Evolutionary conservation across 2,329 filamentous ascomycete species (phyloP), one percentile per base, ranked within the genome.

Genomic region (Orbilia javanica): DNA sequence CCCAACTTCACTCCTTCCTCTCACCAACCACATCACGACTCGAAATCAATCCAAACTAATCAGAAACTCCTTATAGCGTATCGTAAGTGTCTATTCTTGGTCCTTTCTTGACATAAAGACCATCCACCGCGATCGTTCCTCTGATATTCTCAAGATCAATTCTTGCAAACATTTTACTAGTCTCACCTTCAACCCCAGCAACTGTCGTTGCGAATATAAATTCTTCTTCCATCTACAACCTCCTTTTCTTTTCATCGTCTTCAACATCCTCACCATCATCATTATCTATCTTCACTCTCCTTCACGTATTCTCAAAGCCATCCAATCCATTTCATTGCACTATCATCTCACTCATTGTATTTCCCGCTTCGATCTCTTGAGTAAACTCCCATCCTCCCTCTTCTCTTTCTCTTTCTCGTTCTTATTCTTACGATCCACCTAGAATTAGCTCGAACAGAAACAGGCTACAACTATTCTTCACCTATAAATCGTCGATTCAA

Each of bases 181-280:
- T 11, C 18, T 15, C 20, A 15, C 18, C 3, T 20, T 65, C 46
- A n/a, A 52, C 11, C 34, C 46, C 22, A 20, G 18, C 27, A 39
- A 13, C 13, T 36, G n/a, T 46, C 46, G 44, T 52, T 50, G 18
- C 63, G n/a, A 34, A n/a, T 31, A 31, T 64, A 64, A 46, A 39
- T 2, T 46, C 48, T 31, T 67, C 18, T 13, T 25, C 20, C 63
- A 31, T 11, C 18, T n/a, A 4, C 29, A 46, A 50, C 27, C 63
- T 18, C 31, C 46, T 31, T 42, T 66, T 29, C n/a, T n/a, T n/a
- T n/a, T n/a, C n/a, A n/a, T n/a, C n/a, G n/a, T n/a, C n/a, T n/a
- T n/a, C n/a, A n/a, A n/a, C n/a, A n/a, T n/a, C n/a, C n/a, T 27
- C 7, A 42, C 46, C 7, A 36, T 34, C 29, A 15, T 53, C 52